Evolutionary conservation across 352 stramenopile species (phyloP), one percentile per base, ranked within the genome.

Genomic region (Phytophthora multivora): DNA sequence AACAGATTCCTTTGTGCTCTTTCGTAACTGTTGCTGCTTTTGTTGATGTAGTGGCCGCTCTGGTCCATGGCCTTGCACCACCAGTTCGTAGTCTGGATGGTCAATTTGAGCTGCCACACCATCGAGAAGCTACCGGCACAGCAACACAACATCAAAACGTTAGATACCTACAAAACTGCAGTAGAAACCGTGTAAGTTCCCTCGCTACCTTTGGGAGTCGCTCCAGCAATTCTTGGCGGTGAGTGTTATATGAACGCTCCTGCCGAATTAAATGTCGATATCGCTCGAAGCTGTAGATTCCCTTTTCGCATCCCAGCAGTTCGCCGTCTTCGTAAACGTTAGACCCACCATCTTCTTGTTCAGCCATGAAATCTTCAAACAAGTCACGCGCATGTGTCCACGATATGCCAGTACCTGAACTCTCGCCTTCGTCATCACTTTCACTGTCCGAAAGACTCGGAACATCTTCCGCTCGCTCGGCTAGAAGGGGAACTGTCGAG

Each of bases 361-460:
- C 55, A 45, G 67, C 1, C 67, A 62, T 15, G 35, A 13, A 21
- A 30, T 53, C 28, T n/a, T 69, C 62, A 30, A 73, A 73, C 15
- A 73, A 18, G n/a, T 51, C 35, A 26, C 52, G 23, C 4, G 66
- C 66, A 16, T 38, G 38, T 9, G 63, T 55, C 66, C 66, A 73
- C 0, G 66, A 67, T 15, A 63, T 42, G 30, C 23, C 48, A 48
- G 13, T 43, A 36, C n/a, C 28, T 31, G 28, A 50, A 3, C 3
- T 74, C 0, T 78, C 74, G 51, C 25, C 53, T 3, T 88, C 80
- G 1, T 86, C 75, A 31, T 93, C 84, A 58, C 82, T 93, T 35
- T 93, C 84, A 46, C 84, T 93, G 52, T 93, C 84, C 4, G 82
- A 91, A 35, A 93, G 69, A 59, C 50, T 71, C 8, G 78, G 66